Conservation (phyloP, 2,329 filamentous ascomycete genomes). For the Clonostachys rosea region DNA sequence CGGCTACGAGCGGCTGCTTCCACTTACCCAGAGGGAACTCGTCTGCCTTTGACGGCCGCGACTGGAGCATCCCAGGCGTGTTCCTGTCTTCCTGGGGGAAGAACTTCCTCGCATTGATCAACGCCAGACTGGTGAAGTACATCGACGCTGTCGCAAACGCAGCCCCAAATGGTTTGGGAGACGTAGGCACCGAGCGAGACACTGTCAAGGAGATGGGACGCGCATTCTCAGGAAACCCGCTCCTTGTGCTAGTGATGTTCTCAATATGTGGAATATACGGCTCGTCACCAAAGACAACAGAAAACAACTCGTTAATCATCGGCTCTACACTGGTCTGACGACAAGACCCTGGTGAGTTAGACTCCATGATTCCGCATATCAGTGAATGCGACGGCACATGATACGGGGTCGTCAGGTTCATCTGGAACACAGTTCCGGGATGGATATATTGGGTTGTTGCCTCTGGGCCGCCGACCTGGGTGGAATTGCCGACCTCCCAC, state of each 20-base stretch:
- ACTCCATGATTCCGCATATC: not conserved
- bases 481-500: not conserved
- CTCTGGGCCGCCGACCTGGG: too few species aligned
- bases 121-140: not conserved
- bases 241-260: not conserved
- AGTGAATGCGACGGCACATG: too few species aligned
- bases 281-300: not conserved
- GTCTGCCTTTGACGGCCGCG: not conserved
- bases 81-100: too few species aligned
- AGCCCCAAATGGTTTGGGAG: not conserved
- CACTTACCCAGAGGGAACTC: not conserved
- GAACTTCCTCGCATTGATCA: not conserved
- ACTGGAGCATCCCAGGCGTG: too few species aligned
- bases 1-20: not conserved
- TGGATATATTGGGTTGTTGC: too few species aligned
- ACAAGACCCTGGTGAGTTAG: not conserved
- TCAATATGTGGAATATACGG: not conserved
- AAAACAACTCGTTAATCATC: not conserved
- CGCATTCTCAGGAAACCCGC: not conserved
- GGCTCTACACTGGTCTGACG: not conserved
- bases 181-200: not conserved
- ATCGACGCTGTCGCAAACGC: not conserved
- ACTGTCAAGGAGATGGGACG: not conserved
- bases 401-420: not conserved
- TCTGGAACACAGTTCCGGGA: not conserved